Evolutionary conservation across 1,284 basidiomycete species (phyloP).

Genomic region (Sporisorium iseilematis-ciliati): DNA sequence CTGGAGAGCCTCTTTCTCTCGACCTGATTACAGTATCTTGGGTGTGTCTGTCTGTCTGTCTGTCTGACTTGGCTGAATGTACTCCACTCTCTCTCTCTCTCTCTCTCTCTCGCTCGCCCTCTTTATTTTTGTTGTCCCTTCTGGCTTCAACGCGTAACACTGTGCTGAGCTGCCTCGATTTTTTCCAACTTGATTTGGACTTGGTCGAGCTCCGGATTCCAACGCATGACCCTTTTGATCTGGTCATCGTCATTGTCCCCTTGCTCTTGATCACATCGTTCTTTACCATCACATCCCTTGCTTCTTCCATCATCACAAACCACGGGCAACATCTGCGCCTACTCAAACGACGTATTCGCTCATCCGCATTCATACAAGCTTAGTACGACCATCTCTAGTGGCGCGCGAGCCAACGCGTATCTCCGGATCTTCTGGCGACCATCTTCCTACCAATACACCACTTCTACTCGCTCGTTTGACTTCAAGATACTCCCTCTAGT

Average conservation of each 20-base stretch:
- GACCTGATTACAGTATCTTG: not conserved
- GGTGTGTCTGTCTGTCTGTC: too few species aligned
- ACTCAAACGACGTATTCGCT: too few species aligned
- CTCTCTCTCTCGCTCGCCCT: not conserved
- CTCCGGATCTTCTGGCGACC: not conserved
- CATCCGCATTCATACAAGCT: not conserved
- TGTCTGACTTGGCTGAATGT: not conserved
- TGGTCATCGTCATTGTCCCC: not conserved
- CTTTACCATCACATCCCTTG: not conserved
- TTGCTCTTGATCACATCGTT: constrained; percentile 1
- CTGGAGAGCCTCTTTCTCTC: not conserved
- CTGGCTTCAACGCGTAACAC: constrained; percentile 6
- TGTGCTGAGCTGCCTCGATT: constrained; percentile 30
- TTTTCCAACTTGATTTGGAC: constrained; percentile 21
- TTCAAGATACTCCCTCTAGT: not conserved
- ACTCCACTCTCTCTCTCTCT: constrained; percentile 4
- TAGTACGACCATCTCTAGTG: not conserved
- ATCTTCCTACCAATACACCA: not conserved
- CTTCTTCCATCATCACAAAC: not conserved
- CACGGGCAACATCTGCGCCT: not conserved
- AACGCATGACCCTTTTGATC: constrained; percentile 16
- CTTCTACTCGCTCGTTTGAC: not conserved
- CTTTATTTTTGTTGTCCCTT: not conserved
- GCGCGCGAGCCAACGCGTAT: constrained; percentile 13
- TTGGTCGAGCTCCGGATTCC: constrained; percentile 8